Evolutionary conservation across 2,329 filamentous ascomycete genomes (phyloP), one percentile per base, ranked within the genome.

Genomic region (Nigrospora osmanthi): DNA sequence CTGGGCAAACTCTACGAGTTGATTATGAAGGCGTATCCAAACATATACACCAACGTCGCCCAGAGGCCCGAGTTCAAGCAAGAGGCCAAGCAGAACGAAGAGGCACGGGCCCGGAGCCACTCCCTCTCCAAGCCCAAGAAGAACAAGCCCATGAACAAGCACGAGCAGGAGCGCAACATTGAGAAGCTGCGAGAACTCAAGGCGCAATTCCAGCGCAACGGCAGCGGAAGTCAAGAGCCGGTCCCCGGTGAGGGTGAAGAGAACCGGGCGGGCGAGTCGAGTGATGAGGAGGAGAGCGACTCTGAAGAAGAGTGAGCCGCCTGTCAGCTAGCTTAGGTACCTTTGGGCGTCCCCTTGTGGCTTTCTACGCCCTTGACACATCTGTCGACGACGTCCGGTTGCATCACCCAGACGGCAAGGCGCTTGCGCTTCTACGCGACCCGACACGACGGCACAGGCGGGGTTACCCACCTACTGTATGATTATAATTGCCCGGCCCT

Each of bases 141-240:
- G 72, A 85, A 87, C 63, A 87, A 87, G 70, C 83, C 83, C 1
- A 87, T 87, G 83, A 82, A 80, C 64, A 84, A 84, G 65, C 67
- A 70, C 32, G 83, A 87, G 63, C 83, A 87, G 64, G 81, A 85
- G 58, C 72, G 76, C 36, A 81, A 78, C 52, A 83, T 87, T 55
- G 71, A 76, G 52, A 71, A 79, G 59, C 71, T 87, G 19, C 73
- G 78, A 52, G 74, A 78, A 58, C 74, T 80, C 50, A 70, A 83
- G 52, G 71, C 70, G n/a, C 63, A 71, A 45, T 73, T 71, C 47
- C 62, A 64, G 47, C 65, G 70, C 4, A 63, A 66, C 52, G 61
- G 70, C 49, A 69, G 72, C 58, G 63, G 73, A 50, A 76, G 23
- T 62, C 67, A 71, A 51, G 69, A 72, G 52, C 67, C 68, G 17